A percentile compares a stretch with the other conserved stretches of the same genome.
Evolutionary conservation across 257 asterid genomes (phyloP).

Genomic region (Fraxinus pennsylvanica): DNA sequence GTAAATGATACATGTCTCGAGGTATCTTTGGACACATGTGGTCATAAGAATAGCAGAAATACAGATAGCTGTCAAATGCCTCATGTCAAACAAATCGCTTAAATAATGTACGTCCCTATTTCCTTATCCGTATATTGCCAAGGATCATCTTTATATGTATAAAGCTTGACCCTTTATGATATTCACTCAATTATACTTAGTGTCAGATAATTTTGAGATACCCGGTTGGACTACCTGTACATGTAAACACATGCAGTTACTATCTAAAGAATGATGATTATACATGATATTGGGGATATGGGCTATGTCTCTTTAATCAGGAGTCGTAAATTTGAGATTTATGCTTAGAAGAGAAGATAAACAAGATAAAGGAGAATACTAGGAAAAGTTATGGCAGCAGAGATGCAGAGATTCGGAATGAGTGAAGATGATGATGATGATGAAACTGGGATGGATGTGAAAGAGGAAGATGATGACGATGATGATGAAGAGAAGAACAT

Average conservation of each 20-base stretch:
- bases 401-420: constrained; percentile 71
- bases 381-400: constrained; percentile 49
- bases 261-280: constrained; percentile 2
- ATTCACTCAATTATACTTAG: constrained; percentile 11
- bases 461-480: constrained; percentile 79
- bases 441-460: constrained; percentile 92
- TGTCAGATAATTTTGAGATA: constrained; percentile 22
- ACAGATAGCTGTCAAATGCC: neutral
- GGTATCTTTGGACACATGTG: neutral
- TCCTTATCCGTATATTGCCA: neutral
- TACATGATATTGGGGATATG: constrained; percentile 24
- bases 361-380: constrained; percentile 22
- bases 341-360: constrained; percentile 28
- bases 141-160: constrained; percentile 7
- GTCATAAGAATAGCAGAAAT: constrained; percentile 13
- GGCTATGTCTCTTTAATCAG: constrained; percentile 22
- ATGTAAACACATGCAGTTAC: constrained; percentile 12
- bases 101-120: constrained; percentile 8
- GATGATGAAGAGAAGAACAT: constrained; percentile 66
- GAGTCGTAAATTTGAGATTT: constrained; percentile 19
- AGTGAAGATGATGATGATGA: constrained; percentile 85
- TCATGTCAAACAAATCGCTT: constrained; percentile 7
- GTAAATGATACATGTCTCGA: constrained; percentile 14
- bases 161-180: neutral
- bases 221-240: constrained; percentile 12